Conservation (phyloP, 2,329 filamentous ascomycete genomes). For the Sporothrix phasma region DNA sequence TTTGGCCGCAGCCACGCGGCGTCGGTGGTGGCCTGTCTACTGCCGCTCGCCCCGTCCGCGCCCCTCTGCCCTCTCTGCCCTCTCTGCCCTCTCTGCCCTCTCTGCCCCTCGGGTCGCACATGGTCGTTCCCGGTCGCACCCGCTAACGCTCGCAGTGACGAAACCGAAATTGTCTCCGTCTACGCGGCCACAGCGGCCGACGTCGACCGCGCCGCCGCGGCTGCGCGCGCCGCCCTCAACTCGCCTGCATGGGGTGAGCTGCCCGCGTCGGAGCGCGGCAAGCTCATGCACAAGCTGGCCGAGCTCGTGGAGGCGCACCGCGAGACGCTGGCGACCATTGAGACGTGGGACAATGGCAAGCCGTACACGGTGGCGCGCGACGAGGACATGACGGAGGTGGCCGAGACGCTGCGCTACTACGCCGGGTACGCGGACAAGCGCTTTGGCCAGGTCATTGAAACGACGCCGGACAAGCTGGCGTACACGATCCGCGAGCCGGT, state of each 20-base stretch:
- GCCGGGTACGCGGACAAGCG: constrained; percentile 64
- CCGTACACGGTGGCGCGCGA: constrained; percentile 28
- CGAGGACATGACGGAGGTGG: constrained; percentile 15
- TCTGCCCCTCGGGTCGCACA: too few relatives aligned
- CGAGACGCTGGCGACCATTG: constrained; percentile 33
- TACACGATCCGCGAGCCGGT: constrained; percentile 61
- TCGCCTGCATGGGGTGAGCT: constrained; percentile 14
- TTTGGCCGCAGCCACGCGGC: background rate
- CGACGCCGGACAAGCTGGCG: constrained; percentile 49
- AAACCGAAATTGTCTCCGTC: constrained; percentile 15
- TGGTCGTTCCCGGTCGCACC: too few relatives aligned
- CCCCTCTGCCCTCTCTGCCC: too few relatives aligned
- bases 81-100: too few relatives aligned
- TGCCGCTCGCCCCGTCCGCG: background rate
- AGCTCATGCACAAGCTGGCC: constrained; percentile 36
- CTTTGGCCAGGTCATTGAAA: constrained; percentile 59
- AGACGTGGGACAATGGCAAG: constrained; percentile 81
- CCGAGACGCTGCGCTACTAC: constrained; percentile 56
- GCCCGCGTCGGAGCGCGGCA: constrained; percentile 25
- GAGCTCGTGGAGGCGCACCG: constrained; percentile 31
- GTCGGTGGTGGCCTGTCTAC: background rate
- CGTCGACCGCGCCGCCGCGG: constrained; percentile 17
- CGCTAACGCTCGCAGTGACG: constrained; percentile 6
- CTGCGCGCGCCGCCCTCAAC: constrained; percentile 17
- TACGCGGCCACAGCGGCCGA: constrained; percentile 13